A percentile compares a stretch with the other conserved stretches of the same genome.
Conservation (phyloP, 768 basidiomycete species). For the Boletellus sp. region DNA sequence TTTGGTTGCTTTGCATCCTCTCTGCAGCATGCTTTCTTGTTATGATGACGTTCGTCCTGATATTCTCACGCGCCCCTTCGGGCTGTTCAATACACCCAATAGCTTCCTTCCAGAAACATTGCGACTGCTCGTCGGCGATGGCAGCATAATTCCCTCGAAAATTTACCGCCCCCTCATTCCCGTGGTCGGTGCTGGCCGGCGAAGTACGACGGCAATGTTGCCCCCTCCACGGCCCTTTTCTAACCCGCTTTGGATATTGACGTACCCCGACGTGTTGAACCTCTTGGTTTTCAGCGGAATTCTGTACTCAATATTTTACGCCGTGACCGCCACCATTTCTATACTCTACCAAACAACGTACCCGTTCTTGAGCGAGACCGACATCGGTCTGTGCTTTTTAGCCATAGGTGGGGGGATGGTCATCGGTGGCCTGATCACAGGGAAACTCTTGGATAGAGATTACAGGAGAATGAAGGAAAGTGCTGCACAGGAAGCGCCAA, state of each 20-base stretch:
- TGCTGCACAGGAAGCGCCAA: conserved; percentile 8
- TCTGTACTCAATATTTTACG: conserved; percentile 49
- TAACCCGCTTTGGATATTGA: conserved; percentile 38
- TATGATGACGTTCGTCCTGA: conserved; percentile 9
- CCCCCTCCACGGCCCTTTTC: conserved; percentile 23
- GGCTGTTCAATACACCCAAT: background rate
- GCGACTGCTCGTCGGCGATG: conserved; percentile 26
- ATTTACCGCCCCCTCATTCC: conserved; percentile 28
- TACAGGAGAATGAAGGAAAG: conserved; percentile 43
- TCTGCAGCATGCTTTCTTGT: conserved; percentile 12
- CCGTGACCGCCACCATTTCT: conserved; percentile 43
- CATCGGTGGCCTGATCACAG: conserved; percentile 54
- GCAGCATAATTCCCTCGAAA: conserved; percentile 25
- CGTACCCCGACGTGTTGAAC: conserved; percentile 36
- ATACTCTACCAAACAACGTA: conserved; percentile 50
- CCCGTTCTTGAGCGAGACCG: conserved; percentile 43
- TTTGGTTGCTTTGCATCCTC: conserved; percentile 20
- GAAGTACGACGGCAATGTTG: background rate
- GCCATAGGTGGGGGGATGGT: conserved; percentile 71
- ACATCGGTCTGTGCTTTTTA: conserved; percentile 75
- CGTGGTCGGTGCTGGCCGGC: conserved; percentile 23
- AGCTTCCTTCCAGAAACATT: conserved; percentile 25
- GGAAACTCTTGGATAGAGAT: conserved; percentile 63
- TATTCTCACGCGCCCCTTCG: background rate
- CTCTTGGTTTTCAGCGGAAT: conserved; percentile 53